Evolutionary conservation across 1,284 basidiomycete genomes (phyloP).

Genomic region (Tilletia walkeri): DNA sequence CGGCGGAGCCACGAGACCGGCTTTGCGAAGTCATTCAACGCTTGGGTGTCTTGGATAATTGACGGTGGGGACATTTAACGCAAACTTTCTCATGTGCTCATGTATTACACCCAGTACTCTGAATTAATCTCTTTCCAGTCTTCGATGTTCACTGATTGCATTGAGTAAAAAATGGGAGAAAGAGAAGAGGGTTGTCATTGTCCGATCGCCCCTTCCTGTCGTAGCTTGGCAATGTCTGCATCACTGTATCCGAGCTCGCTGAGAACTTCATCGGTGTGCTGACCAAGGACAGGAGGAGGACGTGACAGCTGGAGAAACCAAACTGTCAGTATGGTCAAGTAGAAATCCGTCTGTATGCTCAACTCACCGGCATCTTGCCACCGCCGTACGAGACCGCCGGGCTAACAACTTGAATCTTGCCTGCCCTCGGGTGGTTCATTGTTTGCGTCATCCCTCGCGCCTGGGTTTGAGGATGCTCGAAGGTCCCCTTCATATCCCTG

Average conservation of each 20-base stretch:
- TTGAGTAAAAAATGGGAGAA: no score
- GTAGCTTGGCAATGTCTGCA: constrained; percentile 64
- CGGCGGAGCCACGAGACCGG: background rate
- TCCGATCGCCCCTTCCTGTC: constrained; percentile 47
- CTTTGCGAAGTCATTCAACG: constrained; percentile 4
- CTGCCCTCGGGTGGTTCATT: constrained; percentile 68
- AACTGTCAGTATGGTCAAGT: background rate
- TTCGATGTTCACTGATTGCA: no score
- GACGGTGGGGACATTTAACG: background rate
- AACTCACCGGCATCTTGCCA: constrained; percentile 60
- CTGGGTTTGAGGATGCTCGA: constrained; percentile 78
- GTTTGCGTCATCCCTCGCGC: constrained; percentile 66
- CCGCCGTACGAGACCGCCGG: constrained; percentile 87
- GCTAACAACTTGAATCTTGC: constrained; percentile 78
- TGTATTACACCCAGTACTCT: no score
- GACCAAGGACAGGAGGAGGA: constrained; percentile 52
- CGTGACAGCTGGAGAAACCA: constrained; percentile 26
- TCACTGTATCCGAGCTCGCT: constrained; percentile 68
- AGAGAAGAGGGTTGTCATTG: constrained; percentile 5
- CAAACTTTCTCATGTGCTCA: no score
- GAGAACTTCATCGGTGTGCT: constrained; percentile 57
- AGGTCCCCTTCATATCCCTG: constrained; percentile 85
- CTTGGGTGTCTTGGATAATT: background rate
- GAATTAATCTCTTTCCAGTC: no score
- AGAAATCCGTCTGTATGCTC: background rate